These are phyloP conservation scores for Trametes hirsuta DNA, from an alignment of 1,284 basidiomycete species.

Conservation along the genomic window DNA sequence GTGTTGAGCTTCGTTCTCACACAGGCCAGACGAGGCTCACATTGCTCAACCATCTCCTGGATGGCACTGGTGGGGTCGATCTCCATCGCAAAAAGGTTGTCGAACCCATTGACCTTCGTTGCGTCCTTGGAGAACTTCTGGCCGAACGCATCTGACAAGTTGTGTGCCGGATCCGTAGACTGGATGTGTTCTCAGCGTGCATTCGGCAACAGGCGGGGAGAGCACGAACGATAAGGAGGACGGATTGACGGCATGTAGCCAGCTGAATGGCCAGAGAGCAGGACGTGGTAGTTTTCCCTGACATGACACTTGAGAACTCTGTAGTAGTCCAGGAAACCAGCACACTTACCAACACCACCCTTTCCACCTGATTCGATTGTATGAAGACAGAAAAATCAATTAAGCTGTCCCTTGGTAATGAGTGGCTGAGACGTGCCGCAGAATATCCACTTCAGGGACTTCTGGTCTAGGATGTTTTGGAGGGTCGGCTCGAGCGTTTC, in stretches of 20 bases:
- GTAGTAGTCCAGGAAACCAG: not conserved
- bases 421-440: constrained; percentile 66
- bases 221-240: constrained; percentile 84
- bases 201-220: not conserved
- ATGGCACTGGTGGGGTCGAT: constrained; percentile 97
- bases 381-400: constrained; percentile 10
- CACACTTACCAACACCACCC: constrained; percentile 84
- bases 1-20: not conserved
- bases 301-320: not conserved
- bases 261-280: constrained; percentile 96
- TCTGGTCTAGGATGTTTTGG: constrained; percentile 90
- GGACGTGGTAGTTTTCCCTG: constrained; percentile 95
- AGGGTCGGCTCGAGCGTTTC: constrained; percentile 78
- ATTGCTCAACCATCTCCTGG: constrained; percentile 99
- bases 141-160: constrained; percentile 97
- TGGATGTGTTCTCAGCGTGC: constrained; percentile 36
- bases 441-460: constrained; percentile 93
- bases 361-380: constrained; percentile 72
- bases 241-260: constrained; percentile 84
- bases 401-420: constrained; percentile 7
- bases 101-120: constrained; percentile 98
- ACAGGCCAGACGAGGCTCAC: constrained; percentile 48
- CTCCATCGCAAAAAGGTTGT: constrained; percentile 98
- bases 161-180: constrained; percentile 99
- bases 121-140: constrained; percentile 99